Percentiles rank a stretch among this genome's conserved stretches.
Evolutionary conservation across 352 stramenopile species (phyloP).

Genomic region (Pythium dissimile): DNA sequence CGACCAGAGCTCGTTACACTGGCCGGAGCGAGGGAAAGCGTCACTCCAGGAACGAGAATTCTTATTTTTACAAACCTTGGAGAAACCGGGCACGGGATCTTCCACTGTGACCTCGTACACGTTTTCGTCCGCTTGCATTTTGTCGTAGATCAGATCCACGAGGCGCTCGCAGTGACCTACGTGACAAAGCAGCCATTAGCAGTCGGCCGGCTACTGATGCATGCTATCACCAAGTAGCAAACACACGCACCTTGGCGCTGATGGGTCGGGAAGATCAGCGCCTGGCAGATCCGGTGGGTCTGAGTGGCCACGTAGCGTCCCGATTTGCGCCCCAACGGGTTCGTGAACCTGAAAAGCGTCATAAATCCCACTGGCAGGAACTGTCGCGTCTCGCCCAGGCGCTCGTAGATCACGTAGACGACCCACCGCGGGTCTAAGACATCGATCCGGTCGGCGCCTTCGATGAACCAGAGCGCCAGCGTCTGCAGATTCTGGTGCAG

Average conservation of each 20-base stretch:
- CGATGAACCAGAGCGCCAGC: constrained; percentile 79
- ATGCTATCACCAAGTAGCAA: background rate
- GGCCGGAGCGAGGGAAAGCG: too few relatives aligned
- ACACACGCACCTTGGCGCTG: constrained; percentile 62
- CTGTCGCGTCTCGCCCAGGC: constrained; percentile 6
- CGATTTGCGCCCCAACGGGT: constrained; percentile 60
- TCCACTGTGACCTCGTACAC: constrained; percentile 86
- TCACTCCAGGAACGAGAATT: too few relatives aligned
- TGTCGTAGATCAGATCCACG: constrained; percentile 58
- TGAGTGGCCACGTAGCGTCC: constrained; percentile 37
- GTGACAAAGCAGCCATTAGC: background rate
- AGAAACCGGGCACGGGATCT: constrained; percentile 77
- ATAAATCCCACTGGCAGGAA: constrained; percentile 63
- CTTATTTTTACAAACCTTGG: too few relatives aligned
- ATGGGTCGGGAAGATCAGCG: constrained; percentile 69
- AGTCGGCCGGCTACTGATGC: too few relatives aligned
- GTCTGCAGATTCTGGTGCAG: constrained; percentile 71
- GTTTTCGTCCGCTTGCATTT: constrained; percentile 41
- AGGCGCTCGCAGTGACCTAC: constrained; percentile 72
- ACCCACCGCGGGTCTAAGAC: constrained; percentile 73
- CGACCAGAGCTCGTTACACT: background rate
- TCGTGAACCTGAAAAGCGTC: constrained; percentile 83
- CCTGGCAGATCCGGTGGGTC: constrained; percentile 82
- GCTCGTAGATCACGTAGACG: constrained; percentile 77
- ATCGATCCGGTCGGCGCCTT: constrained; percentile 79